Evolutionary conservation across 1,139 yeast genomes (phyloP), one percentile per base, ranked within the genome.

Genomic region (Yamadazyma diospyri): DNA sequence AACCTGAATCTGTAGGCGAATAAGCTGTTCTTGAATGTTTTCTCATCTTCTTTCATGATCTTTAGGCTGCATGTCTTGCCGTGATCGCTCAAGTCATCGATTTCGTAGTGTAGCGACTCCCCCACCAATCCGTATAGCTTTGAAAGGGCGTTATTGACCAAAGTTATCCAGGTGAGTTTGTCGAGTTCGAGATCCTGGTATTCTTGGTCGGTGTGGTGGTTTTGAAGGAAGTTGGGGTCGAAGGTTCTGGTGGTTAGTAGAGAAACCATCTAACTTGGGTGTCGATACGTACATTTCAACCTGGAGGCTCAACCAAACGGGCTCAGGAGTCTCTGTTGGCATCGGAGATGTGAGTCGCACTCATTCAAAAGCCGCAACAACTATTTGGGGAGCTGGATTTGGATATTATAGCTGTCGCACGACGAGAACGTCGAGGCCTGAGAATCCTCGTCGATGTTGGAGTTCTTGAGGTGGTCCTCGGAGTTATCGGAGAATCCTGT

Each of bases 51-150:
- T 4, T 38, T 35, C 38, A 59, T 53, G 12, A 56, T 47, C 41
- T 58, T 42, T 5, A 64, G 40, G 4, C 55, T 39, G 34, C 53
- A 37, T 34, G 38, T 25, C 25, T 41, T 23, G 29, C 45, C 34
- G 5, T 38, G 37, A 8, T 33, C 32, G 3, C 33, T 34, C 21
- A 60, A 11, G 3, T 30, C n/a, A 16, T 38, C 40, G 5, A 64
- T 40, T 32, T 61, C 66, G 39, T 53, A 61, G 30, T 51, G 62
- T 2, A 52, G 37, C 1, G 69, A 46, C 37, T 61, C 68, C 2
- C 71, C 71, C 24, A 64, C 48, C 20, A 64, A 30, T 2, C 71
- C 71, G 34, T 64, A 59, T 29, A 61, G 41, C 29, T 55, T 57
- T 15, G 47, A 47, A 31, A 64, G 40, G 29, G 58, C 48, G 4